phyloP scores from a whole-genome alignment of 1,139 yeast species.

The Candida labiduridarum region DNA sequence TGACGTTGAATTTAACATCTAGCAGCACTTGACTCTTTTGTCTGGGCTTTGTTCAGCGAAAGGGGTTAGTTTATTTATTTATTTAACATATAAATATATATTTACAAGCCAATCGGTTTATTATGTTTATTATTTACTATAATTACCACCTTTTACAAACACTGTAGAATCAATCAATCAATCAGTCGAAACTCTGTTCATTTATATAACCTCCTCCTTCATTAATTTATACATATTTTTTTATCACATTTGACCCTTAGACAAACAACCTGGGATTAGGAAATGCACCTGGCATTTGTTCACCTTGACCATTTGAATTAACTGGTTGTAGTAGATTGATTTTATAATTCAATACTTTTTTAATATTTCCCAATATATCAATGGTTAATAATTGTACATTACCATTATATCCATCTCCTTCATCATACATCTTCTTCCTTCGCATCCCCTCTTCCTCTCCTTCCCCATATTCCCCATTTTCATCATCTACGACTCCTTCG shows the following conservation, averaged over 20 bases:
- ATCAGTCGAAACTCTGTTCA: no score
- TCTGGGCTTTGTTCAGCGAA: no score
- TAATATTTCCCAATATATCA: slow-evolving; percentile 26
- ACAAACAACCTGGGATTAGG: slow-evolving; percentile 17
- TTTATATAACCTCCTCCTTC: no score
- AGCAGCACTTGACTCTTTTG: no score
- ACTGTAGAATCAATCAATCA: background rate
- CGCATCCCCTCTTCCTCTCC: slow-evolving; percentile 11
- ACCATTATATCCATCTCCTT: slow-evolving; percentile 46
- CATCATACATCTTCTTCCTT: slow-evolving; percentile 20
- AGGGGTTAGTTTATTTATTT: no score
- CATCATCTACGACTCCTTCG: background rate
- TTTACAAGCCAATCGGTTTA: no score
- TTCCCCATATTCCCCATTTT: slow-evolving; percentile 8
- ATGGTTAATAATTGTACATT: slow-evolving; percentile 35
- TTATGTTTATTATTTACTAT: no score
- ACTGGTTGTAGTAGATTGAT: slow-evolving; percentile 15
- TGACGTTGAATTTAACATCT: background rate
- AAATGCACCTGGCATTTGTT: slow-evolving; percentile 14
- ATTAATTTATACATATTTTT: background rate
- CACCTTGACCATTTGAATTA: slow-evolving; percentile 3
- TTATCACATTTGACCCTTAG: slow-evolving; percentile 5
- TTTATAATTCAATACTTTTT: slow-evolving; percentile 23
- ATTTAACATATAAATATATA: no score
- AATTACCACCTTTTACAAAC: no score